Conservation (phyloP, 169 alveolate species). For the Cryptosporidium ubiquitum region DNA sequence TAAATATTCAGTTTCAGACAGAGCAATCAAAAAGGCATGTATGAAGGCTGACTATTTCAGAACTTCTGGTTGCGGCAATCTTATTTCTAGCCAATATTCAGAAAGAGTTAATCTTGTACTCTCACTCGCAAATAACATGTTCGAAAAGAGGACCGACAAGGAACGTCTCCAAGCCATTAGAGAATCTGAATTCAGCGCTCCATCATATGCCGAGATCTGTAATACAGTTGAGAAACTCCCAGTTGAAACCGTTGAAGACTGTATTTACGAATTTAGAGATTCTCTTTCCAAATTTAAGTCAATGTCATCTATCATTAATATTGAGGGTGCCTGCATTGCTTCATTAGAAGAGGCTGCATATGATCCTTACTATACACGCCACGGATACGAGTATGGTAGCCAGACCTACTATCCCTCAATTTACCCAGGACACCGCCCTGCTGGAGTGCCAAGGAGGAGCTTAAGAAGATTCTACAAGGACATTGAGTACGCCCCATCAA, state of each 20-base stretch:
- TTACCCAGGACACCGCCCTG: background rate
- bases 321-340: conserved; percentile 32
- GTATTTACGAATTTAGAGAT: conserved; percentile 36
- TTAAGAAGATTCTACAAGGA: conserved; percentile 30
- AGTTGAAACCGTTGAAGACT: conserved; percentile 39
- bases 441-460: background rate
- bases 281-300: background rate
- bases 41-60: conserved; percentile 41
- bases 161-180: conserved; percentile 36
- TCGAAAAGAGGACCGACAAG: conserved; percentile 20
- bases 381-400: too few relatives aligned
- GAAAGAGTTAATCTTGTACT: conserved; percentile 5
- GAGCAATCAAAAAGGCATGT: conserved; percentile 51
- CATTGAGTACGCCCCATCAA: conserved; percentile 6
- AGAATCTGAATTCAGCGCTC: background rate
- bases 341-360: background rate
- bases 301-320: background rate
- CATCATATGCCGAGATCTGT: conserved; percentile 35
- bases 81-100: background rate
- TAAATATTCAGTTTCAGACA: conserved; percentile 3
- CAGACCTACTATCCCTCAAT: too few relatives aligned
- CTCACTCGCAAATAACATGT: conserved; percentile 12
- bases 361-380: background rate
- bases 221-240: conserved; percentile 10
- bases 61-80: conserved; percentile 27